Evolutionary conservation across 2,329 filamentous ascomycete species (phyloP), one percentile per base, ranked within the genome.

Genomic region (Emmonsia crescens): DNA sequence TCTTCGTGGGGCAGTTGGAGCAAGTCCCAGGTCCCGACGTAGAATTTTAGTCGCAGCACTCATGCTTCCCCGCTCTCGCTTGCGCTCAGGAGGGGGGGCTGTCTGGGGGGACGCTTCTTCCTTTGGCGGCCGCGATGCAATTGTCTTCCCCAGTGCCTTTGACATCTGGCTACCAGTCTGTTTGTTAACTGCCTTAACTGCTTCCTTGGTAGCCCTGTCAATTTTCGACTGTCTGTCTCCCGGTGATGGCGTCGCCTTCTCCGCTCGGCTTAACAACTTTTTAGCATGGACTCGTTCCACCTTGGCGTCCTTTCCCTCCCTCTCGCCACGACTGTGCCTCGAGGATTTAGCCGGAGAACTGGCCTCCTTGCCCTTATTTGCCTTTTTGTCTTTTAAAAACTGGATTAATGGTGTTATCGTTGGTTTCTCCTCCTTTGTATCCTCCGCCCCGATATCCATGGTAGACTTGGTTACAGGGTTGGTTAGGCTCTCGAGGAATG

Each of bases 351-450:
- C 64, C 24, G 68, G 65, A 59, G 68, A 66, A 31, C 64, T 65
- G 29, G 70, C 66, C 38, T 79, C 78, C 68, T 81, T 82, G 40
- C 60, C 81, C 70, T 84, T 85, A 72, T 85, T 90, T 16, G 90
- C 90, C 77, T 96, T 96, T 77, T 95, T 96, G 73, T 96, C 92
- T 66, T 89, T 89, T 42, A 96, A 81, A 66, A 87, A 95, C 71
- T 96, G 91, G 60, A 97, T 89, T 59, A 99, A 77, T 0, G 94
- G 94, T 0, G 94, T 97, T 0, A 87, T 92, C 29, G 85, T 91
- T 57, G 89, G 89, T 42, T 83, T 80, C 64, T 76, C 75, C 63
- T 80, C 80, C 65, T 80, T 80, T 33, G 82, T 77, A 5, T 71
- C 82, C 3, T 81, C 74, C 48, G 81, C 82, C 14, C 71, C 66